These are phyloP conservation scores for Phytophthora capsici DNA, from an alignment of 352 stramenopile genomes.

Conservation along the genomic window DNA sequence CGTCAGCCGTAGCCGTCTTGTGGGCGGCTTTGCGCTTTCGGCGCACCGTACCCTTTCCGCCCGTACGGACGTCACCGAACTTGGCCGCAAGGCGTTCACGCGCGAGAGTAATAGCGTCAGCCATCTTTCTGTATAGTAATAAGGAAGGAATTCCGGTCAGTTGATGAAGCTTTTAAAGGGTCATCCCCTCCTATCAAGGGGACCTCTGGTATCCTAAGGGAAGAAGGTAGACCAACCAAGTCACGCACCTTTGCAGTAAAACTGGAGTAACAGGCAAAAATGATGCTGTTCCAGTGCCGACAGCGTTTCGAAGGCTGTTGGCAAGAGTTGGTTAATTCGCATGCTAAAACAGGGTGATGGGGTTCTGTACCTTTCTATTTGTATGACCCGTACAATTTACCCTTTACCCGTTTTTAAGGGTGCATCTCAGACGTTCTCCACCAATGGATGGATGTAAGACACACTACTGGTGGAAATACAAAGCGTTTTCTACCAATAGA, in stretches of 20 bases:
- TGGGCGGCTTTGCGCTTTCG: conserved; percentile 96
- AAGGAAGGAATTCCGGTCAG: neutral
- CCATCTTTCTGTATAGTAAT: conserved; percentile 58
- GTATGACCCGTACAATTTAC: neutral
- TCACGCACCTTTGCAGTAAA: conserved; percentile 41
- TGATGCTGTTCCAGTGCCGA: conserved; percentile 36
- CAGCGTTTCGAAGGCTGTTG: conserved; percentile 6
- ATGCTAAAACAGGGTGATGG: conserved; percentile 21
- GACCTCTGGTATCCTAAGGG: conserved; percentile 4
- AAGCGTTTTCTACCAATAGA: conserved; percentile 11
- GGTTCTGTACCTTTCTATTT: conserved; percentile 4
- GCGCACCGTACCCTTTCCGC: conserved; percentile 95
- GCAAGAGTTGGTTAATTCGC: conserved; percentile 16
- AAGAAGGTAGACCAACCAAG: neutral
- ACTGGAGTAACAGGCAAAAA: conserved; percentile 73
- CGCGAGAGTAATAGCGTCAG: conserved; percentile 90
- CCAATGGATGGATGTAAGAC: conserved; percentile 35
- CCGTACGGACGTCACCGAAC: conserved; percentile 93
- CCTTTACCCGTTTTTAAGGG: conserved; percentile 18
- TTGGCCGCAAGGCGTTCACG: conserved; percentile 87
- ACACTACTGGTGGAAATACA: conserved; percentile 16
- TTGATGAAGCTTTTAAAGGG: neutral
- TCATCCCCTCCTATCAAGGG: neutral
- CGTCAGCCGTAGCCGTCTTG: conserved; percentile 94
- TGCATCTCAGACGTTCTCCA: conserved; percentile 23